These are phyloP conservation scores for Apostasia ramifera DNA, from an alignment of 106 monocot species.

Conservation along the genomic window DNA sequence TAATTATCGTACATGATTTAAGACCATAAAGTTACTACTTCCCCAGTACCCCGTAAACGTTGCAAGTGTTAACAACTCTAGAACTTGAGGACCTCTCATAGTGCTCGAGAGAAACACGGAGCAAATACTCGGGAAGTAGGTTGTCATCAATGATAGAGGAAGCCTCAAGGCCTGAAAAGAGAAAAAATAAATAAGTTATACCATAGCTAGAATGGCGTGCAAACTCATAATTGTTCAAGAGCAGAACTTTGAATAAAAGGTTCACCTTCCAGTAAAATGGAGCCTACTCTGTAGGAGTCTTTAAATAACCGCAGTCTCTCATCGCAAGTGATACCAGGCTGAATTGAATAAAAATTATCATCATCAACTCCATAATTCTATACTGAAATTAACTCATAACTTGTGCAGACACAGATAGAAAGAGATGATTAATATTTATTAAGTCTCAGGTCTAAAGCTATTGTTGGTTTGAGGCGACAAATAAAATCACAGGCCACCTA, in stretches of 20 bases:
- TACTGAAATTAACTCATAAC: too few relatives aligned
- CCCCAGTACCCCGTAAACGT: slow-evolving; percentile 59
- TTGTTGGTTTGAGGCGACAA: too few relatives aligned
- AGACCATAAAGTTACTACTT: not conserved
- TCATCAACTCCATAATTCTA: too few relatives aligned
- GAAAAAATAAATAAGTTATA: not conserved
- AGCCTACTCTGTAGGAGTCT: slow-evolving; percentile 58
- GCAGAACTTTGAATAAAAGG: not conserved
- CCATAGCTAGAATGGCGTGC: not conserved
- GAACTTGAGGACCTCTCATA: slow-evolving; percentile 18
- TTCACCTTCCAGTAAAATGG: slow-evolving; percentile 59
- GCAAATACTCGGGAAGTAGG: slow-evolving; percentile 65
- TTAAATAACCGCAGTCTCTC: slow-evolving; percentile 44
- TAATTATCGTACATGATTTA: not conserved
- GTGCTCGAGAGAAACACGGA: slow-evolving; percentile 40
- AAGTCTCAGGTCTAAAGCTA: too few relatives aligned
- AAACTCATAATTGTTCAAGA: not conserved
- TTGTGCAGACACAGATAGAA: too few relatives aligned
- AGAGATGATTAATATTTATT: too few relatives aligned
- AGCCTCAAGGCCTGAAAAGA: slow-evolving; percentile 39
- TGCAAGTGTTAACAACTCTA: slow-evolving; percentile 20
- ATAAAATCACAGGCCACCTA: too few relatives aligned
- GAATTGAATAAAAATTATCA: slow-evolving; percentile 27
- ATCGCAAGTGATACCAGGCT: slow-evolving; percentile 41
- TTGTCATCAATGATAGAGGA: slow-evolving; percentile 50